A percentile compares a stretch with the other conserved stretches of the same genome.
Evolutionary conservation across 495 filamentous ascomycete genomes (phyloP).

Genomic region (Sphaerosporella brunnea): DNA sequence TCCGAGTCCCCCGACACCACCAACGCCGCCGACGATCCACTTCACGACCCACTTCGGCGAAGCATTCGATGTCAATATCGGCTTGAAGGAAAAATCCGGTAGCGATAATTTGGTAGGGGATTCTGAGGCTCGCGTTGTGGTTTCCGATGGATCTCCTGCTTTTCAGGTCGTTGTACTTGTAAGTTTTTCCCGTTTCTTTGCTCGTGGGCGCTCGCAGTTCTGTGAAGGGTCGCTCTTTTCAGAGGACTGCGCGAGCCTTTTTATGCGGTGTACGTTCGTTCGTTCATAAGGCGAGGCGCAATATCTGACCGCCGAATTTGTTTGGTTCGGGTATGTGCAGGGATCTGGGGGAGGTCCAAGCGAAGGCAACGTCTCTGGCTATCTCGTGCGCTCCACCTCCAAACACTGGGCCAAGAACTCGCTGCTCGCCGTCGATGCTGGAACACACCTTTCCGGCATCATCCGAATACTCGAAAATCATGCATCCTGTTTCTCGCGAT

Average conservation of each 20-base stretch:
- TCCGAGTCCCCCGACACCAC: background rate
- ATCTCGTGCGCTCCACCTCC: conserved; percentile 68
- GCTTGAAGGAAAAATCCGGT: background rate
- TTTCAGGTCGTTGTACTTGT: conserved; percentile 70
- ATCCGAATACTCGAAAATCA: conserved; percentile 46
- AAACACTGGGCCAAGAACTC: conserved; percentile 63
- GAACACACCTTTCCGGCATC: conserved; percentile 73
- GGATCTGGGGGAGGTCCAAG: conserved; percentile 78
- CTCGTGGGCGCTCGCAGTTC: background rate
- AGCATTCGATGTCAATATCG: background rate
- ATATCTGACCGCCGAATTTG: conserved; percentile 12
- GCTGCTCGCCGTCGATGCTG: conserved; percentile 77
- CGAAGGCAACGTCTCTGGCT: conserved; percentile 75
- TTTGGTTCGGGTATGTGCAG: conserved; percentile 32
- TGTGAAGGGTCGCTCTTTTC: background rate
- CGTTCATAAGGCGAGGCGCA: background rate
- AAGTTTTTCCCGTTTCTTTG: conserved; percentile 28
- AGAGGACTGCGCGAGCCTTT: background rate
- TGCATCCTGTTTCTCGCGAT: conserved; percentile 3
- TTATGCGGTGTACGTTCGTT: conserved; percentile 1
- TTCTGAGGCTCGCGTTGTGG: background rate
- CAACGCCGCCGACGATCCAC: background rate
- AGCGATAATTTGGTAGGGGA: background rate
- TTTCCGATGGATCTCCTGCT: conserved; percentile 31
- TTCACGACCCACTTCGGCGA: conserved; percentile 2